Base-by-base conservation (phyloP, 2,329 filamentous ascomycete genomes). In the Verticillium albo-atrum region DNA sequence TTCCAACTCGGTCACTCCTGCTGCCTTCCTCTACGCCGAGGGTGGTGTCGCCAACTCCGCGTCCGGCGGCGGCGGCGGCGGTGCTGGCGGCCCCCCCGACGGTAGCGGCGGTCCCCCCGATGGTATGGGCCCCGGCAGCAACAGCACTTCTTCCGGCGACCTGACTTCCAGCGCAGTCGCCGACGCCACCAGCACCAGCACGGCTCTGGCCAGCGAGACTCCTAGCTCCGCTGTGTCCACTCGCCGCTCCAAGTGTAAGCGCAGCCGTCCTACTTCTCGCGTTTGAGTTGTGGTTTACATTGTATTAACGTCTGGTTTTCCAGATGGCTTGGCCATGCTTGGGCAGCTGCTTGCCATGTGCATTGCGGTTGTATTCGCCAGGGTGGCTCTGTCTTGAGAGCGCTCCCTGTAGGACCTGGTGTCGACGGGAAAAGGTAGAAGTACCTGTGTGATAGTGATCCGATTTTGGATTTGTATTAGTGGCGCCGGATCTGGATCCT, bases 41-140 rank as follows among this genome's bases (percentile, higher is more conserved):
- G 73, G 72, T 10, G 72, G 72, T 53, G 70, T 74, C 23, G 63
- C 62, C 47, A 74, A 74, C 56, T 57, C 60, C 9, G 63, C 65
- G 14, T 27, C 51, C 23, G 51, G 42, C 42, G 42, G 42, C 35
- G 12, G 35, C 35, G 35, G 35, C 42, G 42, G 42, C 20, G n/a
- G 42, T n/a, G n/a, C 20, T 20, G 42, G 42, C 20, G 42, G 42
- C 20, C 42, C 42, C 42, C 42, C 20, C 42, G 17, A 47, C 20
- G 42, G 42, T 20, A 47, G 17, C 42, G 30, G 30, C 6, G 30
- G 30, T 32, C 35, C 35, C n/a, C 35, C 35, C 17, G 37, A n/a
- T n/a, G 37, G 37, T n/a, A 47, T 9, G n/a, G 37, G 37, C 37
- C 30, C 35, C 35, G 37, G 37, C 37, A n/a, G 37, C 37, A 47